phyloP scores from a whole-genome alignment of 1,284 basidiomycete genomes.

The Ustilago sp. region DNA sequence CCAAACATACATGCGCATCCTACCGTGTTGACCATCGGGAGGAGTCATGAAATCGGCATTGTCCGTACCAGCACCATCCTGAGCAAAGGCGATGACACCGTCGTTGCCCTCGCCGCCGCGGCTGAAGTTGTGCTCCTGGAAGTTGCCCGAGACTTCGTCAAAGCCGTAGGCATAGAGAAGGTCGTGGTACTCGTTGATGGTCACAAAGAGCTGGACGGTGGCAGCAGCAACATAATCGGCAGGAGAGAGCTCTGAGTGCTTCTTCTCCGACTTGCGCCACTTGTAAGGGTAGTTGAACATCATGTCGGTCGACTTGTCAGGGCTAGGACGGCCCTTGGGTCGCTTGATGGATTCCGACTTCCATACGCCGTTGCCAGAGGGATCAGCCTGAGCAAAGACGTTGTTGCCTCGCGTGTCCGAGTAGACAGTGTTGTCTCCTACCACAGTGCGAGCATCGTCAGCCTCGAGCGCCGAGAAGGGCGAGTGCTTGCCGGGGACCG shows the following conservation, averaged over 20 bases:
- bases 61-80: slow-evolving; percentile 84
- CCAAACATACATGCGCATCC: slow-evolving; percentile 98
- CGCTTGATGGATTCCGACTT: slow-evolving; percentile 40
- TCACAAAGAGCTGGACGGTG: slow-evolving; percentile 59
- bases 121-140: slow-evolving; percentile 96
- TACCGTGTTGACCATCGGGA: slow-evolving; percentile 77
- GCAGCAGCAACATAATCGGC: slow-evolving; percentile 51
- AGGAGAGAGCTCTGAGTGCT: slow-evolving; percentile 51
- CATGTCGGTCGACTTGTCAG: slow-evolving; percentile 53
- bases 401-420: slow-evolving; percentile 62
- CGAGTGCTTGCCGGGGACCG: slow-evolving; percentile 47
- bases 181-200: slow-evolving; percentile 62
- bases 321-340: slow-evolving; percentile 43
- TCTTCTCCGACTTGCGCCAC: slow-evolving; percentile 60
- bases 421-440: slow-evolving; percentile 47
- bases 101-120: slow-evolving; percentile 87
- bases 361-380: slow-evolving; percentile 52
- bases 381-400: slow-evolving; percentile 58
- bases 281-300: slow-evolving; percentile 60
- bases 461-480: slow-evolving; percentile 33
- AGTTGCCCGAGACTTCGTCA: slow-evolving; percentile 90
- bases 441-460: slow-evolving; percentile 25
- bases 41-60: slow-evolving; percentile 74
- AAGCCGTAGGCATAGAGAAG: slow-evolving; percentile 76
- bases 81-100: slow-evolving; percentile 91